Conservation (phyloP, 805 yeast genomes). For the Suhomyces sp. region DNA sequence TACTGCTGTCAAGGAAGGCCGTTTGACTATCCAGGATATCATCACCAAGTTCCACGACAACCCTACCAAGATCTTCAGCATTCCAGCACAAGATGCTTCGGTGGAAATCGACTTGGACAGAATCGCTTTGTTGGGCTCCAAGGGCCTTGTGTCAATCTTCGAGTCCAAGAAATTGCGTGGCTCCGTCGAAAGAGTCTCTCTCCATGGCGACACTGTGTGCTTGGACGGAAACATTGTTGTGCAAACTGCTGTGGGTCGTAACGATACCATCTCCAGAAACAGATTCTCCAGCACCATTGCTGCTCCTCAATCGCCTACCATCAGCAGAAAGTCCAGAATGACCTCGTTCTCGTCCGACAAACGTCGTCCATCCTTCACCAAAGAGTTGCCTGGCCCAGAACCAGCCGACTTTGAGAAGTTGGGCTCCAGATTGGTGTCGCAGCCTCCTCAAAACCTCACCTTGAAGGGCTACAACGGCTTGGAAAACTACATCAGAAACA, state of each 20-base stretch:
- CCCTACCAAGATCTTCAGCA: conserved; percentile 78
- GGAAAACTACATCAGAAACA: conserved; percentile 67
- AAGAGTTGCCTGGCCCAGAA: conserved; percentile 27
- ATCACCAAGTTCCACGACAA: conserved; percentile 70
- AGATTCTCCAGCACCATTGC: conserved; percentile 34
- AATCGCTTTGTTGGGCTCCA: conserved; percentile 37
- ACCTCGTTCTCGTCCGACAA: conserved; percentile 34
- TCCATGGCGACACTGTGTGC: conserved; percentile 75
- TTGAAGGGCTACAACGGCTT: conserved; percentile 78
- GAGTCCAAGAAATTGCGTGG: conserved; percentile 59
- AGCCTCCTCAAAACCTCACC: conserved; percentile 55
- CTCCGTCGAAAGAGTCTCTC: conserved; percentile 82
- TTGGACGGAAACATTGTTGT: conserved; percentile 76
- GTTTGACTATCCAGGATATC: conserved; percentile 70
- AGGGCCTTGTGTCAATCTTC: conserved; percentile 31
- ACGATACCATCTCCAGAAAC: conserved; percentile 45
- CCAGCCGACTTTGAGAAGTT: conserved; percentile 44
- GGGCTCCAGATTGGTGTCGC: conserved; percentile 69
- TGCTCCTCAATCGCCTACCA: conserved; percentile 29
- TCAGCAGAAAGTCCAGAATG: conserved; percentile 31
- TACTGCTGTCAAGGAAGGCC: conserved; percentile 73
- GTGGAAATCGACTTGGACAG: conserved; percentile 86
- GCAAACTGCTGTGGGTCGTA: conserved; percentile 57
- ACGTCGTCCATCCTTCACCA: conserved; percentile 37
- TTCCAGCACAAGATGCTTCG: conserved; percentile 74